Conservation (phyloP, 2,329 filamentous ascomycete genomes). For the Hypoxylon sp. region DNA sequence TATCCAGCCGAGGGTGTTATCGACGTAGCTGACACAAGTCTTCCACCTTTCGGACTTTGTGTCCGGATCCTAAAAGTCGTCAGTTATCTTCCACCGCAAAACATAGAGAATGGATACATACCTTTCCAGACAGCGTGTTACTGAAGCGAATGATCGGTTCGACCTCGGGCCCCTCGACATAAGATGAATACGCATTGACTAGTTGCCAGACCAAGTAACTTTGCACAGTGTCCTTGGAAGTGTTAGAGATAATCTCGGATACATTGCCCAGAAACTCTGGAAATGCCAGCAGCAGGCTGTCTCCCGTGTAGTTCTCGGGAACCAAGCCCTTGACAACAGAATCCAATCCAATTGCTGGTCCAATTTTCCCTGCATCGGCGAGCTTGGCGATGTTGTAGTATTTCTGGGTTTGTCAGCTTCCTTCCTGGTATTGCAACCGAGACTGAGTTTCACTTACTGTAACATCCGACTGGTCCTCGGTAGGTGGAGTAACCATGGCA, state of each 20-base stretch:
- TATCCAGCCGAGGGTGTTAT: conserved; percentile 74
- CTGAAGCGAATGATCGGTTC: conserved; percentile 71
- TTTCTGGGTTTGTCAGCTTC: conserved; percentile 57
- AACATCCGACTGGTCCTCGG: conserved; percentile 71
- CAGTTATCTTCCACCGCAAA: conserved; percentile 10
- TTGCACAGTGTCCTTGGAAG: conserved; percentile 68
- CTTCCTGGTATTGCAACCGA: background rate
- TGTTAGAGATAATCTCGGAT: conserved; percentile 66
- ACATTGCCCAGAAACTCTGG: conserved; percentile 72
- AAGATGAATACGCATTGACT: conserved; percentile 65
- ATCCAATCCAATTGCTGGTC: conserved; percentile 68
- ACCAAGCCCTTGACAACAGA: conserved; percentile 65
- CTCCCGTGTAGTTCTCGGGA: conserved; percentile 63
- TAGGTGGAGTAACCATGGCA: conserved; percentile 69
- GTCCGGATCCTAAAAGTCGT: conserved; percentile 63
- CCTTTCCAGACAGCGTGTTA: conserved; percentile 71
- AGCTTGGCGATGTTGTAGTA: conserved; percentile 75
- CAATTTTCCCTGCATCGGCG: conserved; percentile 65
- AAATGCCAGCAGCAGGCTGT: conserved; percentile 70
- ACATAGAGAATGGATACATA: conserved; percentile 42
- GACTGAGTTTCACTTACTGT: conserved; percentile 56
- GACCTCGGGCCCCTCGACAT: conserved; percentile 70
- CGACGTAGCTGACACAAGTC: conserved; percentile 70
- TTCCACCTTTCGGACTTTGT: conserved; percentile 75
- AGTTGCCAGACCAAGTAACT: conserved; percentile 75